Percentiles rank a stretch among this genome's conserved stretches.
These are phyloP conservation scores for Talaromyces marneffei DNA, from an alignment of 2,329 filamentous ascomycete genomes.

Conservation along the genomic window DNA sequence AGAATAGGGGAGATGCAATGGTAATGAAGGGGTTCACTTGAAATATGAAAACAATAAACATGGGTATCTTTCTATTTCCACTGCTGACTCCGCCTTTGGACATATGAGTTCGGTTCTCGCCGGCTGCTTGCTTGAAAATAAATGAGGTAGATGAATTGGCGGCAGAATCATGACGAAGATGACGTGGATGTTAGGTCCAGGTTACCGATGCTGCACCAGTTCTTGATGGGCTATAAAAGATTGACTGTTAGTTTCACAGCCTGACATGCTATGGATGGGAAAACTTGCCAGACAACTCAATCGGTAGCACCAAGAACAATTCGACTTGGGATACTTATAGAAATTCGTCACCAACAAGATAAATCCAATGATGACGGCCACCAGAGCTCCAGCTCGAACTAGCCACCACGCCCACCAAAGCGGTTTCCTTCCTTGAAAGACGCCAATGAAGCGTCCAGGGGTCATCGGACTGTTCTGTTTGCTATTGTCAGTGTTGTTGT, in stretches of 20 bases:
- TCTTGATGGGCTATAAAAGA: constrained; percentile 35
- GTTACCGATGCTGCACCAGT: constrained; percentile 40
- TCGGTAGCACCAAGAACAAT: constrained; percentile 91
- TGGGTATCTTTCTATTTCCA: constrained; percentile 2
- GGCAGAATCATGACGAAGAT: background rate
- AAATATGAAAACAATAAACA: background rate
- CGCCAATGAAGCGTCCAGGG: constrained; percentile 50
- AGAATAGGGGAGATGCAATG: background rate
- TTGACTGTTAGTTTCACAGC: constrained; percentile 14
- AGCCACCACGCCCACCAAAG: constrained; percentile 99
- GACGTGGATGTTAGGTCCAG: constrained; percentile 19
- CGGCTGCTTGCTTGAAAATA: background rate
- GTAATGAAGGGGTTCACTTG: background rate
- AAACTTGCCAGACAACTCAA: constrained; percentile 80
- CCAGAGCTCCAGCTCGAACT: constrained; percentile 68
- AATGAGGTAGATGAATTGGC: background rate
- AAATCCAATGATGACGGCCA: constrained; percentile 78
- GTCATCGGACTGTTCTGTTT: constrained; percentile 27
- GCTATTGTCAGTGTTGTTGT: constrained; percentile 33
- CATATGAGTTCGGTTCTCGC: background rate
- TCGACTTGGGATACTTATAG: constrained; percentile 64
- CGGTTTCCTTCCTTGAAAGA: constrained; percentile 87
- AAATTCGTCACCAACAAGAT: constrained; percentile 87
- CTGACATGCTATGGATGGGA: background rate
- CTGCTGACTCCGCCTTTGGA: background rate